phyloP scores from a whole-genome alignment of 495 filamentous ascomycete genomes.

The Hyaloscypha finlandica region DNA sequence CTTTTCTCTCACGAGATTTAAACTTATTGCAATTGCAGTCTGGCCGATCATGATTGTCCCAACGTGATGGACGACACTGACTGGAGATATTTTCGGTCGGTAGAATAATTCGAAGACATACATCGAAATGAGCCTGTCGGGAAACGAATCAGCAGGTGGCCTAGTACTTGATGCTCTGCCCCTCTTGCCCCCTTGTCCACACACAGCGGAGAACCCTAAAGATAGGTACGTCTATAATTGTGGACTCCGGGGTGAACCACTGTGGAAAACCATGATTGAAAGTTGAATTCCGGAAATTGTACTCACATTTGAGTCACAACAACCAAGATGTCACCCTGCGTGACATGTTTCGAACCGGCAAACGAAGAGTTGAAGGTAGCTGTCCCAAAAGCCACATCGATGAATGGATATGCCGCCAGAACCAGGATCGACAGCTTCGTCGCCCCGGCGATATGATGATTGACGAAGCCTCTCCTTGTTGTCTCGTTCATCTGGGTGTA shows the following conservation, averaged over 20 bases:
- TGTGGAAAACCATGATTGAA: not conserved
- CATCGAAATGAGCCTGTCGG: conserved; percentile 43
- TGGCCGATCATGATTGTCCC: conserved; percentile 52
- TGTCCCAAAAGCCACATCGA: conserved; percentile 41
- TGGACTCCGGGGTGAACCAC: not conserved
- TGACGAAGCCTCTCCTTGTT: conserved; percentile 48
- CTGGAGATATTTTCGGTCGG: conserved; percentile 43
- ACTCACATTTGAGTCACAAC: conserved; percentile 42
- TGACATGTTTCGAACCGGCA: conserved; percentile 36
- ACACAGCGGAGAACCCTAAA: not conserved
- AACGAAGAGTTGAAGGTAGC: conserved; percentile 40
- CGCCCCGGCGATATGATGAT: conserved; percentile 50
- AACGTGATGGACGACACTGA: conserved; percentile 47
- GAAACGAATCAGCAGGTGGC: not conserved
- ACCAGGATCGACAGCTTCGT: conserved; percentile 48
- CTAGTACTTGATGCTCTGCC: not conserved
- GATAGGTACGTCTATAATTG: not conserved
- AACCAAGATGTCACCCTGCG: conserved; percentile 46
- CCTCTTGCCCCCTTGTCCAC: not conserved
- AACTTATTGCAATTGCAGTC: conserved; percentile 46
- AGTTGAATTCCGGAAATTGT: not conserved
- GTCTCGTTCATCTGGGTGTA: conserved; percentile 42
- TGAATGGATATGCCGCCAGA: conserved; percentile 47
- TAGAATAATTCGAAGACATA: conserved; percentile 53
- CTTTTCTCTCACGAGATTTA: conserved; percentile 40